Base-by-base conservation (phyloP, 139 green algal species). In the Picochlorum sp. region DNA sequence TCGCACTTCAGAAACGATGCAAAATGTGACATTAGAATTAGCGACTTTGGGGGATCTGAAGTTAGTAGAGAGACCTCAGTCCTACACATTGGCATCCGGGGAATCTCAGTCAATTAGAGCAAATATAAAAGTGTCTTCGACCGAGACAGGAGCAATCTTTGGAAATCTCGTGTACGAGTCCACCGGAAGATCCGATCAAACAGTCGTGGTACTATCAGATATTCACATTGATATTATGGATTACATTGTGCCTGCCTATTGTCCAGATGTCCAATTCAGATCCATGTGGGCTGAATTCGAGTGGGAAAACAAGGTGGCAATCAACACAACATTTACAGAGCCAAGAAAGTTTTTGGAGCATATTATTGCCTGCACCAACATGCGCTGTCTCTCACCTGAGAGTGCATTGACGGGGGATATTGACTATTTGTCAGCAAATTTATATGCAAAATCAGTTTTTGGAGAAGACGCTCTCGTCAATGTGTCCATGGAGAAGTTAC, bases 161-260 rank as follows among this genome's bases (percentile, higher is more conserved):
- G 93, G 93, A 64, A 97, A 97, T 81, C 88, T 99, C 33, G 90
- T 98, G 47, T 98, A 95, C 49, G 92, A 98, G 70, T 77, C 71
- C 47, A 91, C 78, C 2, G 86, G 86, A 36, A 57, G 66, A 29
- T 33, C 62, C 22, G 75, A 81, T 52, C 76, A 83, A 20, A 83
- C 69, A 31, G 89, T 99, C 53, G 89, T 99, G 24, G 91, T 99
- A 54, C 81, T 99, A 7, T 91, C 89, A 55, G 93, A 99, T 79
- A 93, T 99, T 65, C 93, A 99, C 82, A 96, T 99, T 61, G 93
- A 99, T 78, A 98, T 99, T 77, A 97, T 98, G 88, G 93, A 99
- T 80, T 99, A 98, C 85, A 98, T 99, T 76, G 73, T 59, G 24
- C 90, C 92, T 2, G 92, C 93, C 2, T 64, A 54, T 33, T 95